Base-by-base conservation (phyloP, 2,329 filamentous ascomycete species). In the Fusarium keratoplasticum region DNA sequence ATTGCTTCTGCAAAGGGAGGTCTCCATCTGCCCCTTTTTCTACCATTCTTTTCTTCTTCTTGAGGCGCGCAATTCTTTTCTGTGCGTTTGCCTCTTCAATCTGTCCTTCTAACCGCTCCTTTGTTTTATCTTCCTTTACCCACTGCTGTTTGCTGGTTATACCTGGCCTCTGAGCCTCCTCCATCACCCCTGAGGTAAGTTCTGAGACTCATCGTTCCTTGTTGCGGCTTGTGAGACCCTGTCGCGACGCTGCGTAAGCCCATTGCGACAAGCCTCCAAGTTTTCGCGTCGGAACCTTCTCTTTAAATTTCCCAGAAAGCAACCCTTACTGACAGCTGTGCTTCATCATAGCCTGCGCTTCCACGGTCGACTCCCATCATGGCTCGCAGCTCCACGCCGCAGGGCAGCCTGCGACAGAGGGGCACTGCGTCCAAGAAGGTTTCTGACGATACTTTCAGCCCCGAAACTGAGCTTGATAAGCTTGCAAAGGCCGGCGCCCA, bases 371-470 rank as follows among this genome's bases (percentile, higher is more conserved):
- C 35, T 65, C 74, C 69, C 80, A 82, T 71, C 81, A 88, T 88
- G 87, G 84, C 84, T 77, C 81, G 84, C 77, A 84, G 84, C 79
- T 80, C 86, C 74, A 85, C 86, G 81, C 86, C 88, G 77, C 88
- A 89, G 83, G 88, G 87, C 82, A 86, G 85, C 81, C 82, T 91
- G 85, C 89, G 89, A 82, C 89, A 91, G 81, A 86, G 89, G 77
- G 90, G 88, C 78, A 85, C 86, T 70, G 81, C 85, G 69, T 81
- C 84, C 71, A 89, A 89, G 79, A 89, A 88, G 81, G 69, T 71
- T 60, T 71, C 84, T 83, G 77, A 85, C 77, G 65, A 82, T 75
- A 57, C 78, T 66, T 78, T 81, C 81, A 77, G 81, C 73, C 70
- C 83, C 38, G 87, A 89, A 64, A 78, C 80, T 57, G 88, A 89